These are phyloP conservation scores for Aspergillus avenaceus DNA, from an alignment of 495 filamentous ascomycete species.

Conservation along the genomic window DNA sequence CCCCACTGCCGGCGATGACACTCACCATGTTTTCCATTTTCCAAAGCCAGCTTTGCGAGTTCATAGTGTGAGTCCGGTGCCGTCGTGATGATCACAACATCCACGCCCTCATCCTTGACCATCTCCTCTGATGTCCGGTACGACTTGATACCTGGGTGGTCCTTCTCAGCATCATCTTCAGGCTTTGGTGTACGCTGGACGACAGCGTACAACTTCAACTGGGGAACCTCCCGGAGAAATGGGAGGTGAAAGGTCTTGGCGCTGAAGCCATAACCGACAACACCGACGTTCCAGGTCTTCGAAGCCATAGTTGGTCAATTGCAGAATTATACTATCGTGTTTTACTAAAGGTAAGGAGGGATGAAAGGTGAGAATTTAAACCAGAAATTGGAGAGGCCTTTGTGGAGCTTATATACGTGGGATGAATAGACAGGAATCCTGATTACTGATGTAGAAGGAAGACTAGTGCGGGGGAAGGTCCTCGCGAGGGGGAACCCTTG, in stretches of 20 bases:
- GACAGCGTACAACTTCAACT: conserved; percentile 69
- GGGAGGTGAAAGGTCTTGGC: conserved; percentile 91
- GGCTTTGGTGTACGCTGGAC: conserved; percentile 72
- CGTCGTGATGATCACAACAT: conserved; percentile 73
- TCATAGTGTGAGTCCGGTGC: conserved; percentile 71
- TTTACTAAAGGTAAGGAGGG: neutral
- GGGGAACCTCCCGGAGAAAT: conserved; percentile 62
- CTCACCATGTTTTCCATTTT: conserved; percentile 69
- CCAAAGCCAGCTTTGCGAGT: conserved; percentile 61
- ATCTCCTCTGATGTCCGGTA: conserved; percentile 59
- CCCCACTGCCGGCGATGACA: neutral
- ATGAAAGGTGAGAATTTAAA: neutral
- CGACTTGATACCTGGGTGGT: conserved; percentile 62
- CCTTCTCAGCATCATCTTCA: conserved; percentile 59
- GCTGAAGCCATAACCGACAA: conserved; percentile 72
- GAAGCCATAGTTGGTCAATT: conserved; percentile 32
- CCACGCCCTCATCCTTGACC: conserved; percentile 59
- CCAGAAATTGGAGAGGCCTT: neutral
- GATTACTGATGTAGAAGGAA: conserved; percentile 14
- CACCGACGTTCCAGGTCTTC: conserved; percentile 52
- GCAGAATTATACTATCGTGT: neutral
- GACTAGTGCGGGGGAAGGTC: conserved; percentile 35
- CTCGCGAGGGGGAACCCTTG: conserved; percentile 34
- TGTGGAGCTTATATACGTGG: conserved; percentile 11
- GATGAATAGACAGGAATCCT: neutral